phyloP scores from a whole-genome alignment of 2,329 filamentous ascomycete species.

The Keithomyces neogunnii region DNA sequence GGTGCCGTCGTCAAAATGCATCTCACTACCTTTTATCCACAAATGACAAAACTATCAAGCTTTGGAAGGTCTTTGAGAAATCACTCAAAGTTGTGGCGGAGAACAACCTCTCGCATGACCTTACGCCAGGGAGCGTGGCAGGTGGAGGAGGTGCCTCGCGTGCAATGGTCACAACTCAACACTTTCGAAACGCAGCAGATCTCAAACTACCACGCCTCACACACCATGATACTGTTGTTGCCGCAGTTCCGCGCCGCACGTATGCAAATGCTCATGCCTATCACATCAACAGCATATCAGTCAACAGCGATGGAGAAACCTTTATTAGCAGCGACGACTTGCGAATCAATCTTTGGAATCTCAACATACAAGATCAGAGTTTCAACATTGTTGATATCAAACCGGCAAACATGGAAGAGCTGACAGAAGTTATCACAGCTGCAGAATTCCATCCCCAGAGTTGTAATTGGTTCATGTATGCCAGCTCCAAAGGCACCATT shows the following conservation, averaged over 20 bases:
- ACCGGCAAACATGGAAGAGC: slow-evolving; percentile 98
- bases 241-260: slow-evolving; percentile 87
- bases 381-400: slow-evolving; percentile 99
- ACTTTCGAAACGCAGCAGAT: slow-evolving; percentile 73
- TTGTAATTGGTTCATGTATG: slow-evolving; percentile 99
- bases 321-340: slow-evolving; percentile 99
- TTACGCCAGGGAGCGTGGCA: slow-evolving; percentile 66
- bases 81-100: slow-evolving; percentile 97
- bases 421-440: slow-evolving; percentile 97
- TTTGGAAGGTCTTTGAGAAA: slow-evolving; percentile 99
- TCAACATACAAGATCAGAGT: slow-evolving; percentile 98
- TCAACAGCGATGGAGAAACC: slow-evolving; percentile 98
- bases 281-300: slow-evolving; percentile 99
- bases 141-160: slow-evolving; percentile 73
- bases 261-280: slow-evolving; percentile 99
- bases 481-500: slow-evolving; percentile 97
- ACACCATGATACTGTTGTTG: slow-evolving; percentile 96
- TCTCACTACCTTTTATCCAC: slow-evolving; percentile 97
- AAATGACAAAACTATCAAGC: slow-evolving; percentile 99
- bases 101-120: slow-evolving; percentile 93
- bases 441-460: slow-evolving; percentile 94
- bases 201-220: slow-evolving; percentile 93
- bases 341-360: slow-evolving; percentile 96
- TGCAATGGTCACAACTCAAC: slow-evolving; percentile 54
- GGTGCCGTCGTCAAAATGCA: slow-evolving; percentile 95